Conservation (phyloP, 208 protist genomes). For the Naegleria gruberi region DNA sequence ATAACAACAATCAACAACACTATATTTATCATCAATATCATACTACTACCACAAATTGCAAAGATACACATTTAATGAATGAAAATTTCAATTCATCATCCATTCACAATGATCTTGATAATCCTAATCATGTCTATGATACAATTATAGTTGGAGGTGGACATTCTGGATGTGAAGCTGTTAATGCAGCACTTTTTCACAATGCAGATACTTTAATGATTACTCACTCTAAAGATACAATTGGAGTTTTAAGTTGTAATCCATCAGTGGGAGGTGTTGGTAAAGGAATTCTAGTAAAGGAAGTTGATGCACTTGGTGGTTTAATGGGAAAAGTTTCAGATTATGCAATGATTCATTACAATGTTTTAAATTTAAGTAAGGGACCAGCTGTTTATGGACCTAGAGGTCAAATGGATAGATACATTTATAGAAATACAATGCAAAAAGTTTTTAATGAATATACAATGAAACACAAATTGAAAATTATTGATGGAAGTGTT, state of each 20-base stretch:
- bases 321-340: constrained; percentile 65
- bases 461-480: constrained; percentile 26
- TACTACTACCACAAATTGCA: too few species aligned
- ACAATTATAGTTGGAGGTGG: constrained; percentile 69
- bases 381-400: constrained; percentile 58
- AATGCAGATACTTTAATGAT: constrained; percentile 60
- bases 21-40: too few species aligned
- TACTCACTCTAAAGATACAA: constrained; percentile 58
- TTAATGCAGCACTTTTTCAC: constrained; percentile 50
- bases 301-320: constrained; percentile 74
- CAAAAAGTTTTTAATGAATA: constrained; percentile 20
- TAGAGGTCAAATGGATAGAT: constrained; percentile 41
- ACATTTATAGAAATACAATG: constrained; percentile 39
- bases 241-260: constrained; percentile 79
- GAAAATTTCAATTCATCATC: too few species aligned
- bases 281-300: constrained; percentile 67
- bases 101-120: too few species aligned
- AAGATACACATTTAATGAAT: too few species aligned
- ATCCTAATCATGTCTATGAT: too few species aligned
- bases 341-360: constrained; percentile 61
- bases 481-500: constrained; percentile 28
- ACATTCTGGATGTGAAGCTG: constrained; percentile 72
- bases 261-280: constrained; percentile 79
- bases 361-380: constrained; percentile 57
- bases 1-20: too few species aligned